Percentiles rank a stretch among this genome's conserved stretches.
Conservation (phyloP, 495 filamentous ascomycete species). For the Penicillium cinerascens region DNA sequence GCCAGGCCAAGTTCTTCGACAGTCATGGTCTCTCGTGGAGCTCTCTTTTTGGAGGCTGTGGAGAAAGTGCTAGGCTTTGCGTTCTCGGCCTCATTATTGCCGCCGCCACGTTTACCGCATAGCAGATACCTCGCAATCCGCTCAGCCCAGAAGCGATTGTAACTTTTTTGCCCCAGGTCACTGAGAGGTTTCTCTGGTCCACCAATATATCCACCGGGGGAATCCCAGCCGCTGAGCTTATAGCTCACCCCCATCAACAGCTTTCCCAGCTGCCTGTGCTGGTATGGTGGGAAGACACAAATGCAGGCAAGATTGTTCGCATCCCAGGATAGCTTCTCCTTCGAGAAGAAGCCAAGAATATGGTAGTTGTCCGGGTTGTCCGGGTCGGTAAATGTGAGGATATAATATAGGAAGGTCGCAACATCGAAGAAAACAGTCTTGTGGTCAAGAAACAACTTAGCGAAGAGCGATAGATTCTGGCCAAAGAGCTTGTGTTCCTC, state of each 20-base stretch:
- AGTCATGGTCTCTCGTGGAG: conserved; percentile 40
- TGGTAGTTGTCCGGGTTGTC: conserved; percentile 34
- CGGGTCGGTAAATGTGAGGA: conserved; percentile 57
- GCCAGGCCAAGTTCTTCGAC: conserved; percentile 55
- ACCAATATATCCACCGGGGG: conserved; percentile 62
- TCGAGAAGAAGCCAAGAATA: conserved; percentile 94
- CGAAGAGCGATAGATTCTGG: conserved; percentile 93
- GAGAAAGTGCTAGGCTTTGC: conserved; percentile 28
- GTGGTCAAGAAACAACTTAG: conserved; percentile 96
- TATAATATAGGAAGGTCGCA: conserved; percentile 90
- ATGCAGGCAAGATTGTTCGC: conserved; percentile 98
- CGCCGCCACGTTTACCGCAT: conserved; percentile 21
- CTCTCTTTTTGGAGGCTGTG: conserved; percentile 35
- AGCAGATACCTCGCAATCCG: conserved; percentile 69
- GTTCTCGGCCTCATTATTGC: conserved; percentile 19
- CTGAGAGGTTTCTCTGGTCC: conserved; percentile 93
- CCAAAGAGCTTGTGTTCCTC: conserved; percentile 86
- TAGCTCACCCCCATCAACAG: conserved; percentile 92
- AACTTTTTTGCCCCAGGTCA: conserved; percentile 74
- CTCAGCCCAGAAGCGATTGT: conserved; percentile 78
- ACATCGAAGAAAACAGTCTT: conserved; percentile 99
- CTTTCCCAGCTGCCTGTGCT: conserved; percentile 81
- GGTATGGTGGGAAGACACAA: conserved; percentile 92
- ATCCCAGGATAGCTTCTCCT: conserved; percentile 98
- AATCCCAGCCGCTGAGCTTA: conserved; percentile 80